A percentile compares a stretch with the other conserved stretches of the same genome.
Conservation (phyloP, 2,329 filamentous ascomycete genomes). For the Zymoseptoria pseudotritici region DNA sequence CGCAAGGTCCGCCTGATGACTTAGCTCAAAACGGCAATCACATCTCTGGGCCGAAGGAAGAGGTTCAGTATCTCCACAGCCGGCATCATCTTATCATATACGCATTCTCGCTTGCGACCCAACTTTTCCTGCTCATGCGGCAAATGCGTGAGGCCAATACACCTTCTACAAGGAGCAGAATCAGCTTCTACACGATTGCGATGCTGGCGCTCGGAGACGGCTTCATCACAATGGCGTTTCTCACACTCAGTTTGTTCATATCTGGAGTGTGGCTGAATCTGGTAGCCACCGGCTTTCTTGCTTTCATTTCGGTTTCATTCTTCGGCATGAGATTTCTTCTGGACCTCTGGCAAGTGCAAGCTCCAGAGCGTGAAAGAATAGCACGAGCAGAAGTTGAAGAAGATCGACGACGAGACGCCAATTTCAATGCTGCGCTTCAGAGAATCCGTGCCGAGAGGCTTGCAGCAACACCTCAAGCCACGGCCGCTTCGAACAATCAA, state of each 20-base stretch:
- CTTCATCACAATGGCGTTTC: slow-evolving; percentile 47
- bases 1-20: slow-evolving; percentile 51
- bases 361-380: slow-evolving; percentile 39
- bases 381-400: slow-evolving; percentile 39
- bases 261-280: slow-evolving; percentile 49
- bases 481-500: background rate
- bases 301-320: slow-evolving; percentile 53
- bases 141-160: slow-evolving; percentile 60
- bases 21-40: slow-evolving; percentile 46
- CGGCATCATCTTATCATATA: slow-evolving; percentile 49
- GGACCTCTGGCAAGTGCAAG: slow-evolving; percentile 60
- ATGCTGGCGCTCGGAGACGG: slow-evolving; percentile 56
- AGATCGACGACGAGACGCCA: slow-evolving; percentile 18
- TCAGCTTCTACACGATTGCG: slow-evolving; percentile 58
- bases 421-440: slow-evolving; percentile 16
- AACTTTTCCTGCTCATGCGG: slow-evolving; percentile 50
- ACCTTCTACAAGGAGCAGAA: slow-evolving; percentile 55
- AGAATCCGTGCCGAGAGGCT: slow-evolving; percentile 18
- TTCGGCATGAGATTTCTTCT: slow-evolving; percentile 59
- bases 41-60: slow-evolving; percentile 50
- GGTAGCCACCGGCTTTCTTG: slow-evolving; percentile 50
- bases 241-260: slow-evolving; percentile 49
- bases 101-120: slow-evolving; percentile 42
- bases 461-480: slow-evolving; percentile 3
- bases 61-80: slow-evolving; percentile 42